Evolutionary conservation across 495 filamentous ascomycete genomes (phyloP).

Genomic region (Geopyxis carbonaria): DNA sequence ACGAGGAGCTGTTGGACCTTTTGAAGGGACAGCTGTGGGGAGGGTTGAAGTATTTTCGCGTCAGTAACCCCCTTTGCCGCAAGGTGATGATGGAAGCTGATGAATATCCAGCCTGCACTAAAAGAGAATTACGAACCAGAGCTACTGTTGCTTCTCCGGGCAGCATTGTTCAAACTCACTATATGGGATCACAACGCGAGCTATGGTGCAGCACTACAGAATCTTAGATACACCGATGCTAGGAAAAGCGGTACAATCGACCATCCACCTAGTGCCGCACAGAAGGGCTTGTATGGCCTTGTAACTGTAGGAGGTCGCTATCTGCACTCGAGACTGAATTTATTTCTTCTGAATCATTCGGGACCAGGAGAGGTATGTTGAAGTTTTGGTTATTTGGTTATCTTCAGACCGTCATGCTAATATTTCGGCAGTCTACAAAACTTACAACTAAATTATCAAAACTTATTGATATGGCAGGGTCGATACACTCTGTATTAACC

Average conservation of each 20-base stretch:
- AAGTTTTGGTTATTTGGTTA: background rate
- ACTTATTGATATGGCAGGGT: constrained; percentile 50
- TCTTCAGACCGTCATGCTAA: constrained; percentile 2
- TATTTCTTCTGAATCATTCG: constrained; percentile 20
- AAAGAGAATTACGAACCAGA: constrained; percentile 50
- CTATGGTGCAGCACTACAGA: constrained; percentile 85
- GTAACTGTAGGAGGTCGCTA: constrained; percentile 79
- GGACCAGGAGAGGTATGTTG: constrained; percentile 18
- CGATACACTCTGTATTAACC: constrained; percentile 58
- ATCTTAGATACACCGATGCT: constrained; percentile 76
- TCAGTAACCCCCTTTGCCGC: constrained; percentile 28
- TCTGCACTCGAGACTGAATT: constrained; percentile 17
- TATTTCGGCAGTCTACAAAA: constrained; percentile 21
- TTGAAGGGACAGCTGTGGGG: constrained; percentile 77
- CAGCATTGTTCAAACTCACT: constrained; percentile 77
- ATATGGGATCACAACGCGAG: constrained; percentile 94
- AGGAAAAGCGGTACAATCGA: constrained; percentile 44
- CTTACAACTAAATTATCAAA: constrained; percentile 30
- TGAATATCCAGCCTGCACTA: constrained; percentile 15
- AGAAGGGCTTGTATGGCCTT: constrained; percentile 71
- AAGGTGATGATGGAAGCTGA: constrained; percentile 3
- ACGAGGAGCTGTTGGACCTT: constrained; percentile 79
- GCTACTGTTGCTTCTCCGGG: constrained; percentile 59
- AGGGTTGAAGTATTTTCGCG: constrained; percentile 71
- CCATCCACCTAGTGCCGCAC: constrained; percentile 49